These are phyloP conservation scores for Stachybotrys elegans DNA, from an alignment of 2,329 filamentous ascomycete species.

Conservation along the genomic window DNA sequence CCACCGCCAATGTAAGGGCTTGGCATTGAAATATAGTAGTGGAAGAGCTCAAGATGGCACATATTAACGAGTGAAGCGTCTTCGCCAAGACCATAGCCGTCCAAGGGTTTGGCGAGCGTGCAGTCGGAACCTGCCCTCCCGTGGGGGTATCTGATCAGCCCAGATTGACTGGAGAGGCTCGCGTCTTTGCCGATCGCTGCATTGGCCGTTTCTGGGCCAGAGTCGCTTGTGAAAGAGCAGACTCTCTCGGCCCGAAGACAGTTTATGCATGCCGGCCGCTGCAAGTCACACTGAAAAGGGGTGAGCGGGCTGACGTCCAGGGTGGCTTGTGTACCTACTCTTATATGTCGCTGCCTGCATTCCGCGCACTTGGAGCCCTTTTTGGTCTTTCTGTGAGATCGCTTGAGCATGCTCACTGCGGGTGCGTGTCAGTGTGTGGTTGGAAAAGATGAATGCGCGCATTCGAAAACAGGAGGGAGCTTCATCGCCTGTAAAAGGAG, in stretches of 20 bases:
- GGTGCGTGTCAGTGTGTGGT: not conserved
- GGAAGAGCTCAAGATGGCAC: not conserved
- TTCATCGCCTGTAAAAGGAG: not conserved
- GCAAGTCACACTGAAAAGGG: not conserved
- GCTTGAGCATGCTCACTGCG: not conserved
- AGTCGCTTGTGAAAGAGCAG: not conserved
- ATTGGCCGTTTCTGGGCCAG: not conserved
- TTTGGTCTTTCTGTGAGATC: not conserved
- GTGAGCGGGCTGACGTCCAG: not conserved
- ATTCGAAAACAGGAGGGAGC: not conserved
- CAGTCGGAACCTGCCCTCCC: not conserved
- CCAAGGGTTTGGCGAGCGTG: not conserved
- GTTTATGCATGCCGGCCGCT: not conserved
- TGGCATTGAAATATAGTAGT: not conserved
- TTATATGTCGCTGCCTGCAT: not conserved
- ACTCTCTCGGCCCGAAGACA: not conserved
- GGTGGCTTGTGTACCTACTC: not conserved
- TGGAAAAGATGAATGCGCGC: not conserved
- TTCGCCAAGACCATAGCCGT: not conserved
- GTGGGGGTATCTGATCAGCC: not conserved
- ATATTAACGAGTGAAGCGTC: not conserved
- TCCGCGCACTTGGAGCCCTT: not conserved
- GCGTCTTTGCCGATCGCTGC: not conserved
- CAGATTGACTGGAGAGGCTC: not conserved
- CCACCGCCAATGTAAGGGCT: not conserved